phyloP scores from a whole-genome alignment of 2,329 filamentous ascomycete genomes.

The Hymenoscyphus salicellus region DNA sequence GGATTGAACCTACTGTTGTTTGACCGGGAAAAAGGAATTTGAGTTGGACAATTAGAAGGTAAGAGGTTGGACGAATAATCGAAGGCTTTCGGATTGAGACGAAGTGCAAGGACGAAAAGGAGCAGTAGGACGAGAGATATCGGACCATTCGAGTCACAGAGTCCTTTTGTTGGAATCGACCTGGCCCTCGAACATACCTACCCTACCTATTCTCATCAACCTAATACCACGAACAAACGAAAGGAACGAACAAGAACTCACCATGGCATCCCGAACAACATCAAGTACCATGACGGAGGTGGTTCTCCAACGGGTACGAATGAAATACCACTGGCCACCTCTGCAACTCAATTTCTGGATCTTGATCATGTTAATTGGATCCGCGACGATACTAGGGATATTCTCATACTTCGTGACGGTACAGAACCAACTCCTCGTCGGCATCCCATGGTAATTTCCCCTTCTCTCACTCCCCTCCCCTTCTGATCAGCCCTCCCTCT shows the following conservation, averaged over 20 bases:
- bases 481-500: background rate
- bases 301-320: slow-evolving; percentile 30
- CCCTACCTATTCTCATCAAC: background rate
- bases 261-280: slow-evolving; percentile 28
- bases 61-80: background rate
- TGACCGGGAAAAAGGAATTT: background rate
- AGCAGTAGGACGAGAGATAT: background rate
- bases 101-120: background rate
- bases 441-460: slow-evolving; percentile 56
- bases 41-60: background rate
- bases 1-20: background rate
- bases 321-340: slow-evolving; percentile 64
- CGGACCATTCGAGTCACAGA: background rate
- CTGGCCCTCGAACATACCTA: background rate
- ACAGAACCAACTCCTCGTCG: slow-evolving; percentile 53
- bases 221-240: background rate
- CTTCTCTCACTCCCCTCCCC: background rate
- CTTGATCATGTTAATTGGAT: slow-evolving; percentile 60
- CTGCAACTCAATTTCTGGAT: slow-evolving; percentile 66
- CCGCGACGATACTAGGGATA: slow-evolving; percentile 58
- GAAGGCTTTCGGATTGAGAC: background rate
- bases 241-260: slow-evolving; percentile 7
- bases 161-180: background rate
- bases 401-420: slow-evolving; percentile 58
- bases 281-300: slow-evolving; percentile 29